Evolutionary conservation across 2,329 filamentous ascomycete genomes (phyloP), one percentile per base, ranked within the genome.

Genomic region (Metarhizium sp.): DNA sequence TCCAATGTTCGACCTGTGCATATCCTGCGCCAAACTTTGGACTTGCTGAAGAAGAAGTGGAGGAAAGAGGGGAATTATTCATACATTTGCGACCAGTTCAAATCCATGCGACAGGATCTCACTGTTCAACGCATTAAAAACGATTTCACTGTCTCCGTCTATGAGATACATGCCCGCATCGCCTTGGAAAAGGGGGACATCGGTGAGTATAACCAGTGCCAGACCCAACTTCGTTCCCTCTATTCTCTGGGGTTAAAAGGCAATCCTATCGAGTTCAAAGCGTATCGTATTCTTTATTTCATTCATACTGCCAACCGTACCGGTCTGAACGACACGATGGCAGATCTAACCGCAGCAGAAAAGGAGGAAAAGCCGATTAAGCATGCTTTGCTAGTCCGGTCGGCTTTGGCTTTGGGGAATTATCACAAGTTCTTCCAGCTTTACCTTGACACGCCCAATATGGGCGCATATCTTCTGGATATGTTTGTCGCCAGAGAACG

Each of bases 171-270:
- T 75, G 94, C 92, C 60, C 87, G 94, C 58, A 97, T 99, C 74
- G 94, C 94, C 63, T 79, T 99, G 73, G 92, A 99, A 75, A 96
- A 95, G 81, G 91, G 89, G 75, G 94, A 99, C 79, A 84, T 97
- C 78, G 92, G 94, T 99, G 94, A 99, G 94, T 99, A 99, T 94
- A 99, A 99, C 78, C 94, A 99, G 81, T 99, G 94, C 75, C 94
- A 99, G 78, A 97, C 94, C 67, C 94, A 99, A 77, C 80, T 99
- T 69, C 90, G 90, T 73, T 90, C 88, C 62, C 78, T 99, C 66
- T 97, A 99, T 75, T 83, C 84, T 71, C 83, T 90, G 75, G 88
- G 89, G 63, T 77, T 96, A 70, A 90, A 90, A 68, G 94, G 92
- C 66, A 91, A 92, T 72, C 85, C 89, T 68, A 86, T 89, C 75